Percentiles rank a stretch among this genome's conserved stretches.
These are phyloP conservation scores for Saururus chinensis DNA, from an alignment of 164 flowering plant genomes.

Conservation along the genomic window DNA sequence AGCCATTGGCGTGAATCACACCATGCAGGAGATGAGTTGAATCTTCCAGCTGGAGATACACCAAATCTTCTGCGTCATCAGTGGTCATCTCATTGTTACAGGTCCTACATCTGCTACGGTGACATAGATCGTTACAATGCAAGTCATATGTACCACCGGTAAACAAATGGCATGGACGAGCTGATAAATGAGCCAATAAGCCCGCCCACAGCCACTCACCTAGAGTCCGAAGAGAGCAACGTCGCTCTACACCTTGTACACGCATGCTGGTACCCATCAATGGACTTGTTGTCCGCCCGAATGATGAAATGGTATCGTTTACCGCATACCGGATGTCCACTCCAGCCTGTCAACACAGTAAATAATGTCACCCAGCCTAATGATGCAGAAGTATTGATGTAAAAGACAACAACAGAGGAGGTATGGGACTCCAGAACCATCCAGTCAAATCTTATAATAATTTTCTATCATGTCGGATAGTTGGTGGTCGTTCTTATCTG, in stretches of 20 bases:
- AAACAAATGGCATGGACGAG: not conserved
- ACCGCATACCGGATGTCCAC: constrained; percentile 69
- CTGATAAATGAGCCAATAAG: not conserved
- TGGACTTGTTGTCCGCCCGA: constrained; percentile 36
- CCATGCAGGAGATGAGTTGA: constrained; percentile 77
- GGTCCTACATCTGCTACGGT: constrained; percentile 74
- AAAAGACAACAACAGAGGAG: too few relatives aligned
- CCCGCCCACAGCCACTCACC: constrained; percentile 22
- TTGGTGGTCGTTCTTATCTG: too few relatives aligned
- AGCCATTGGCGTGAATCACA: constrained; percentile 72
- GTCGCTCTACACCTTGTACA: constrained; percentile 55
- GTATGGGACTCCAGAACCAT: too few relatives aligned
- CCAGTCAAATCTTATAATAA: too few relatives aligned
- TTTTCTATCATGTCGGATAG: too few relatives aligned
- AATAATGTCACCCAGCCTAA: too few relatives aligned
- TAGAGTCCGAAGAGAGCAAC: constrained; percentile 40
- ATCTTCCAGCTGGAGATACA: constrained; percentile 54
- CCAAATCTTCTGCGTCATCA: constrained; percentile 71
- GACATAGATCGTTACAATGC: too few relatives aligned
- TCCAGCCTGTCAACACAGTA: constrained; percentile 41
- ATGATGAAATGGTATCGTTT: constrained; percentile 84
- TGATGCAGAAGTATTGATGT: not conserved
- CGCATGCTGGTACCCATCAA: constrained; percentile 41
- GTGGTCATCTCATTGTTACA: constrained; percentile 44
- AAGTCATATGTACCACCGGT: too few relatives aligned